Conservation (phyloP, 768 basidiomycete genomes). For the Podaxis carcinomalis region DNA sequence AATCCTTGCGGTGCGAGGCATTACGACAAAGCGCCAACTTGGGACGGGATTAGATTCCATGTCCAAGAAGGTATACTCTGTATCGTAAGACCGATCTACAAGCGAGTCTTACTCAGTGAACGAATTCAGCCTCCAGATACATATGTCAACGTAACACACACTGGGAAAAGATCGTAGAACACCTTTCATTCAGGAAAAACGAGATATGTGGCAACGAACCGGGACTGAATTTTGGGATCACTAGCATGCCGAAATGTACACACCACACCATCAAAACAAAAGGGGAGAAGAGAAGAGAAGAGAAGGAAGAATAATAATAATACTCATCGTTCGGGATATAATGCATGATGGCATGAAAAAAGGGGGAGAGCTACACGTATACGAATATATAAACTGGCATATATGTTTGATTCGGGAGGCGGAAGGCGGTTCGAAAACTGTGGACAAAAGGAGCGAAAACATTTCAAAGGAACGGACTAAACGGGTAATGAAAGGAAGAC, state of each 20-base stretch:
- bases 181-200: neutral
- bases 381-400: slow-evolving; percentile 7
- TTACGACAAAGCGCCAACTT: no score
- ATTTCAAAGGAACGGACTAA: slow-evolving; percentile 10
- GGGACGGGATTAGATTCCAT: no score
- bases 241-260: neutral
- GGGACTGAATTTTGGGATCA: neutral
- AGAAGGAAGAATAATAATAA: slow-evolving; percentile 11
- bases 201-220: neutral
- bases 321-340: slow-evolving; percentile 11
- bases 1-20: no score
- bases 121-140: neutral
- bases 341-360: slow-evolving; percentile 9
- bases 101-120: no score
- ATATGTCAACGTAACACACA: neutral
- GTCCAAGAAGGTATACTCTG: no score
- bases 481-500: slow-evolving; percentile 11
- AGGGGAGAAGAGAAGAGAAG: neutral
- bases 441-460: slow-evolving; percentile 4
- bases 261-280: slow-evolving; percentile 1
- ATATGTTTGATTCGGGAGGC: slow-evolving; percentile 5
- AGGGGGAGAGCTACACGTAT: slow-evolving; percentile 6
- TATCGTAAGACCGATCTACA: no score
- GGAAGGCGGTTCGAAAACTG: slow-evolving; percentile 2
- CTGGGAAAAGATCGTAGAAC: neutral